Conservation (phyloP, 2,329 filamentous ascomycete genomes). For the Exophiala bonariae region DNA sequence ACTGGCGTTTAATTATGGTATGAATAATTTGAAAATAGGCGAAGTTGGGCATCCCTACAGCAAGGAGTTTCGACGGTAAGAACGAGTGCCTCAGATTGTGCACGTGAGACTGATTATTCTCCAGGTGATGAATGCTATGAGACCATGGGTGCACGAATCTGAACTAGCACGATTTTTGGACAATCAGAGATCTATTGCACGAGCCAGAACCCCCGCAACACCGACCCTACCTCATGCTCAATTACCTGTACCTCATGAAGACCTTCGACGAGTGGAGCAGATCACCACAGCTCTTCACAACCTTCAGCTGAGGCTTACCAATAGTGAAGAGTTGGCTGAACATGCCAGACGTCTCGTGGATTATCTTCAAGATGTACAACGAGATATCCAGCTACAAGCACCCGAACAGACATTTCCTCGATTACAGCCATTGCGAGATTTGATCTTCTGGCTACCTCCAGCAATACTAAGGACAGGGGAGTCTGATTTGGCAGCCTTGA, state of each 20-base stretch:
- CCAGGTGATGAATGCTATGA: conserved; percentile 87
- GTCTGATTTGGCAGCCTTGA: conserved; percentile 72
- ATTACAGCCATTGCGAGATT: conserved; percentile 81
- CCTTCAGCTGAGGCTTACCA: conserved; percentile 64
- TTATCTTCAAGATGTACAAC: conserved; percentile 71
- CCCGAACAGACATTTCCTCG: conserved; percentile 87
- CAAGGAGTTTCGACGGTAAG: conserved; percentile 85
- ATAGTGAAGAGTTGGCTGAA: conserved; percentile 68
- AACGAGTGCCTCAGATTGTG: conserved; percentile 21
- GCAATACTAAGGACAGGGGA: conserved; percentile 76
- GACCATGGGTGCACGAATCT: conserved; percentile 85
- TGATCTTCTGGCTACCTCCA: conserved; percentile 95
- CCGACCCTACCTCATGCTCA: conserved; percentile 32
- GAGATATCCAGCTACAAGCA: conserved; percentile 67
- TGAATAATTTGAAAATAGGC: conserved; percentile 54
- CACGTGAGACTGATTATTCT: conserved; percentile 3
- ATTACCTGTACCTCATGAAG: conserved; percentile 49
- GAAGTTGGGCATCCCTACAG: conserved; percentile 89
- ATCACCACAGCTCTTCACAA: conserved; percentile 63
- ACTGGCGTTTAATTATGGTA: conserved; percentile 34
- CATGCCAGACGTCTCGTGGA: conserved; percentile 68
- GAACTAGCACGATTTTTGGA: conserved; percentile 51
- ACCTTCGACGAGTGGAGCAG: conserved; percentile 66
- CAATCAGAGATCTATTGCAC: conserved; percentile 39
- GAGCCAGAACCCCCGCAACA: conserved; percentile 35